Base-by-base conservation (phyloP, 805 yeast species). In the Zygoascus biomembranicola region DNA sequence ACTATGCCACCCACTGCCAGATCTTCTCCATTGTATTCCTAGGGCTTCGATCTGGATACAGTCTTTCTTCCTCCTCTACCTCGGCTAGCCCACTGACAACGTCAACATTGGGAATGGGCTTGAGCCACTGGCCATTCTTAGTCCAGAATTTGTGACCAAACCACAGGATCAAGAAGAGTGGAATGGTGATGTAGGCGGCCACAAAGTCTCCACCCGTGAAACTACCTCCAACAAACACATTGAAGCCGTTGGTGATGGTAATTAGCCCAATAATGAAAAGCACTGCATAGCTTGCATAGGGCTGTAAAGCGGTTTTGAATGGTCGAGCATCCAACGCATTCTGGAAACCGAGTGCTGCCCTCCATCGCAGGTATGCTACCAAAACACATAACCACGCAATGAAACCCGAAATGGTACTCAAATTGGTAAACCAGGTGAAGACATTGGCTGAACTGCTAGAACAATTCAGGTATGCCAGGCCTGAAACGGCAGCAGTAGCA, bases 241-340 rank as follows among this genome's bases (percentile, higher is more conserved):
- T 68, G 67, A 85, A 87, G 8, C 94, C 94, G 59, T 77, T 78
- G n/a, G 90, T 84, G 47, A 85, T 50, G 32, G 83, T 70, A 51
- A 85, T 62, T n/a, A 85, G 32, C 5, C 73, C 55, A 53, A 83
- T 74, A 56, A 81, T 66, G 42, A 72, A 59, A 35, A 83, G 67
- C 6, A 80, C 76, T 55, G 77, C 77, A 63, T 77, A 82, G 3
- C 85, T 76, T 49, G 82, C 78, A 57, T 70, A 77, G 43, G 86
- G 83, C 67, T 81, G 85, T 26, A 77, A 69, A 31, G 70, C 67
- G 1, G 87, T 77, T 59, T 68, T 77, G 72, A 72, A 84, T 8
- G 87, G 79, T 35, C 80, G 73, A 63, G 86, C 76, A 50, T 80
- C 81, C 55, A 69, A 67, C 49, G 84, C 66, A 41, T 71, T 71